Evolutionary conservation across 176 grass and related monocot species (phyloP), one percentile per base, ranked within the genome.

Genomic region (Urochloa ruziziensis): DNA sequence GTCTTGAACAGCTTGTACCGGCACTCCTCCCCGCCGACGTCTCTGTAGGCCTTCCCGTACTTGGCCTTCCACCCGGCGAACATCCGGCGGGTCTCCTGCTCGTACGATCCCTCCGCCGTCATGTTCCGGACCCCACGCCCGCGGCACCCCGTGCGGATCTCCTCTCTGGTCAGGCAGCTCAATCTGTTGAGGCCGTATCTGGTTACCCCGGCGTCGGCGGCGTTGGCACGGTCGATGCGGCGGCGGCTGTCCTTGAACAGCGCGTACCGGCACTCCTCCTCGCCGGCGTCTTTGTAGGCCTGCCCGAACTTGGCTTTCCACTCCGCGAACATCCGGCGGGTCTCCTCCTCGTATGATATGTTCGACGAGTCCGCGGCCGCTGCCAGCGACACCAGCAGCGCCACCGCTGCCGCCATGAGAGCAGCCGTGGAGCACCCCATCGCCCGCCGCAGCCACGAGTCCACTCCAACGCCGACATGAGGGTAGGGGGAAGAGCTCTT

Each of bases 261-360:
- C 37, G 67, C 53, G 80, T 82, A 82, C 65, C 79, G 64, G 65
- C 79, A 81, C 79, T 70, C 79, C 79, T 82, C 79, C 8, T 71
- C 80, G 27, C 52, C 66, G 66, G 6, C 79, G 36, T 59, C 8
- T 70, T 0, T 44, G 1, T 71, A 71, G 11, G 66, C 60, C 66
- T 60, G 10, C 10, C 7, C 4, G 52, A 33, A 1, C 80, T 0
- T 60, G 66, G 80, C 66, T 49, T 75, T 75, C 73, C 73, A 75
- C 33, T 25, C 21, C 51, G 16, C 51, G 32, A 75, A 75, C 21
- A 71, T 60, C 17, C 67, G 52, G 11, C 52, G 52, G 18, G 17
- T 71, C 80, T 71, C 52, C 52, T 71, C 51, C 37, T 82, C 36
- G 79, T 82, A 57, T 10, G 35, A 15, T 15, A 39, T 39, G 37